These are phyloP conservation scores for Colletotrichum eremochloae DNA, from an alignment of 2,329 filamentous ascomycete genomes.

Conservation along the genomic window DNA sequence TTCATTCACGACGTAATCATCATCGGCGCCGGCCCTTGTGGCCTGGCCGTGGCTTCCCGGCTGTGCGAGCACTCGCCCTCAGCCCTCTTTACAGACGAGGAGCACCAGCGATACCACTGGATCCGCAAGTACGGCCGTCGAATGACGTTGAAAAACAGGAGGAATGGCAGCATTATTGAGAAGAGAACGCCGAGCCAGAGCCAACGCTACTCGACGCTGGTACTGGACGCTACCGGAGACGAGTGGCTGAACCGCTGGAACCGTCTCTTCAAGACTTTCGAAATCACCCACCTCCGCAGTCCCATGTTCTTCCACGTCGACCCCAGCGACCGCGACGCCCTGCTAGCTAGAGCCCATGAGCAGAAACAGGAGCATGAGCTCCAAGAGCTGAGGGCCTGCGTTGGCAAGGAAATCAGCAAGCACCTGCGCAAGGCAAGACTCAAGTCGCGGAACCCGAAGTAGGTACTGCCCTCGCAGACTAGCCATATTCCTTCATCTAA, in stretches of 20 bases:
- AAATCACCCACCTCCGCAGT: constrained; percentile 79
- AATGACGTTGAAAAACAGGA: constrained; percentile 68
- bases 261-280: constrained; percentile 74
- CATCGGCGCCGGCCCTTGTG: constrained; percentile 80
- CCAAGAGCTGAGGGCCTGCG: constrained; percentile 78
- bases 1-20: constrained; percentile 75
- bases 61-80: constrained; percentile 80
- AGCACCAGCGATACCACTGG: constrained; percentile 86
- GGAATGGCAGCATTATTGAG: constrained; percentile 53
- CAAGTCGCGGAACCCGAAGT: constrained; percentile 41
- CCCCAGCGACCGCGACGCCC: constrained; percentile 78
- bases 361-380: constrained; percentile 73
- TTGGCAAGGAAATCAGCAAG: constrained; percentile 85
- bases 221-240: constrained; percentile 75
- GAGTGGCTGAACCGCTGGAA: constrained; percentile 81
- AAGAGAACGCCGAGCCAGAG: constrained; percentile 42
- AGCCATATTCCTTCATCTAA: constrained; percentile 33
- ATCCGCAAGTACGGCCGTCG: constrained; percentile 74
- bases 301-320: constrained; percentile 89
- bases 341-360: constrained; percentile 77
- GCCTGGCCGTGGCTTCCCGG: constrained; percentile 79
- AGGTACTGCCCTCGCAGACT: constrained; percentile 37
- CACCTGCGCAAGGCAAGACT: constrained; percentile 71
- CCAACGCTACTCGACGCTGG: constrained; percentile 56
- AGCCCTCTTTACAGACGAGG: constrained; percentile 85